Evolutionary conservation across 768 basidiomycete species (phyloP), one percentile per base, ranked within the genome.

Genomic region (Lentinus tigrinus): DNA sequence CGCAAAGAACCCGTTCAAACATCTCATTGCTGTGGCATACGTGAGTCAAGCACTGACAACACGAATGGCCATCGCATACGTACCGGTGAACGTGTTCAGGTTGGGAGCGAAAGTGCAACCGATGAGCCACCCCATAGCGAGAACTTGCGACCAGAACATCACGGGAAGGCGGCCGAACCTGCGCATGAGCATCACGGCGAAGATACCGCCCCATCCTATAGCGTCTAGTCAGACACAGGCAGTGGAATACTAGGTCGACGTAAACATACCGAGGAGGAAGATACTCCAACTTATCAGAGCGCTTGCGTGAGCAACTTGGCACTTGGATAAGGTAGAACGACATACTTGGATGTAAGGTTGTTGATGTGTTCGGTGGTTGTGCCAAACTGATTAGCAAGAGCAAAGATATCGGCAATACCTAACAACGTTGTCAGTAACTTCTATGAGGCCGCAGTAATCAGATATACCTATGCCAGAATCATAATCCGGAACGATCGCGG

Each of bases 401-500:
- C 77, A 56, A 89, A 89, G 24, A 88, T 79, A 3, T 76, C 68
- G 2, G 85, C 84, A 57, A 88, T 87, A 52, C 84, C 83, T 84
- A 52, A 43, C 4, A 5, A 19, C 16, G 7, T 13, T 13, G n/a
- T 50, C 10, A 38, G 21, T 31, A 11, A 31, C 4, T 10, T 28
- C n/a, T 11, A 23, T 34, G 8, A 11, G n/a, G 19, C 11, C 6
- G n/a, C 14, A 34, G 36, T 16, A 48, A 48, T 17, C 31, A 46
- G 16, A 36, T 13, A 37, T 26, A 82, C 87, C 86, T 50, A 86
- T 83, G 1, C 81, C 84, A 10, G 84, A 86, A 63, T 83, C 79
- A 57, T 88, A 88, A 58, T 88, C 87, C 2, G 87, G 87, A 3
- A 87, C 78, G 52, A 85, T 80, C 0, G 85, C 81, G 11, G 87